These are phyloP conservation scores for Agrostemma githago DNA, from an alignment of 148 eudicot genomes.

Conservation along the genomic window DNA sequence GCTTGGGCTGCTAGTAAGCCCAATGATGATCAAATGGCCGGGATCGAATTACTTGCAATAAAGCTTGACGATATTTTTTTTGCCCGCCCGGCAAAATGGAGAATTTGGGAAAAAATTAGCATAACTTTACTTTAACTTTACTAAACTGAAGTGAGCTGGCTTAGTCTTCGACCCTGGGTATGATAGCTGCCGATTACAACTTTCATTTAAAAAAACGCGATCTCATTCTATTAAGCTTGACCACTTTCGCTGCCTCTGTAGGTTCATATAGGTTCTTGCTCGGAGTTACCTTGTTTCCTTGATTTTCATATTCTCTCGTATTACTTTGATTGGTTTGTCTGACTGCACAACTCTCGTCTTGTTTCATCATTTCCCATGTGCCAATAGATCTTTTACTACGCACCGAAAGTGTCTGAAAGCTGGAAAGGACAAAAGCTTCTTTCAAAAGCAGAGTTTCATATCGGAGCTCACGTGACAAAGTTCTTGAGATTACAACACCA, in stretches of 20 bases:
- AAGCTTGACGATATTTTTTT: no score
- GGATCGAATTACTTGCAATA: no score
- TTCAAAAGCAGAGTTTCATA: conserved; percentile 93
- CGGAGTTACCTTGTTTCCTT: not conserved
- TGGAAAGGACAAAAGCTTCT: conserved; percentile 99
- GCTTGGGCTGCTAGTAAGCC: no score
- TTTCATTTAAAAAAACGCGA: not conserved
- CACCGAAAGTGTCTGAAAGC: conserved; percentile 88
- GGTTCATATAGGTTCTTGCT: not conserved
- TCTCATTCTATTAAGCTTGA: not conserved
- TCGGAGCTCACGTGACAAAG: conserved; percentile 88
- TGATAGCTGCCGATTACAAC: not conserved
- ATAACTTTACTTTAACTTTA: no score
- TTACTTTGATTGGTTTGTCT: not conserved
- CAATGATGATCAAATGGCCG: no score
- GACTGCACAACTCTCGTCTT: not conserved
- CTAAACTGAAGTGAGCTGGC: no score
- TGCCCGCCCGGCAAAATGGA: no score
- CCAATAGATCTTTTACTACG: conserved; percentile 78
- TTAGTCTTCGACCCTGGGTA: no score
- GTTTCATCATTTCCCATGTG: conserved; percentile 9
- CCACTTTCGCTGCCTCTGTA: not conserved
- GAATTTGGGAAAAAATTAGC: no score
- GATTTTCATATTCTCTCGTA: no score
- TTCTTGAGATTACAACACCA: conserved; percentile 34